These are phyloP conservation scores for Jackrogersella multiformis DNA, from an alignment of 495 filamentous ascomycete genomes.

Conservation along the genomic window DNA sequence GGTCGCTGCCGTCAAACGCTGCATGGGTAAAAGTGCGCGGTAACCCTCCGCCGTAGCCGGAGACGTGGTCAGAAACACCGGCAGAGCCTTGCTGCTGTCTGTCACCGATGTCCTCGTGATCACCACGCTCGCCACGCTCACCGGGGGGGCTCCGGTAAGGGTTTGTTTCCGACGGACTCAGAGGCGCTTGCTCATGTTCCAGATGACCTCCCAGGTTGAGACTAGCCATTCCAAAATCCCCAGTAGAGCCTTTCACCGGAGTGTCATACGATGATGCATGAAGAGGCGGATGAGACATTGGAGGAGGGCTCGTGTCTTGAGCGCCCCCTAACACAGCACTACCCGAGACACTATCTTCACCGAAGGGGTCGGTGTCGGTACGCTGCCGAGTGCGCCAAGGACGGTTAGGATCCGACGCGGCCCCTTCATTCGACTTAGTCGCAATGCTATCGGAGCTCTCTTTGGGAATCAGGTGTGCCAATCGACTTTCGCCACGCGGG, in stretches of 20 bases:
- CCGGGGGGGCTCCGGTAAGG: conserved; percentile 95
- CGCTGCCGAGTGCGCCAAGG: conserved; percentile 64
- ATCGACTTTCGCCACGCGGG: conserved; percentile 77
- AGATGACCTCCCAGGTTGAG: conserved; percentile 68
- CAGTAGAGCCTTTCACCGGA: conserved; percentile 64
- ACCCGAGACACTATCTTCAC: conserved; percentile 69
- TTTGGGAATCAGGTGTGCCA: conserved; percentile 84
- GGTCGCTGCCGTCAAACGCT: conserved; percentile 77
- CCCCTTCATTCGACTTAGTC: conserved; percentile 50
- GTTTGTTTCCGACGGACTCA: conserved; percentile 95
- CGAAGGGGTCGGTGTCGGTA: conserved; percentile 86
- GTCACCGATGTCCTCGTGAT: conserved; percentile 71
- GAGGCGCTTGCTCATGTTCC: conserved; percentile 59
- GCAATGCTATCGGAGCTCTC: conserved; percentile 74
- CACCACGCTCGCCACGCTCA: conserved; percentile 72
- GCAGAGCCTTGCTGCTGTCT: conserved; percentile 50
- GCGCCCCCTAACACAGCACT: conserved; percentile 83
- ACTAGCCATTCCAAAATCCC: conserved; percentile 84
- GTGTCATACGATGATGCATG: conserved; percentile 61
- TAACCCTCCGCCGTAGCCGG: conserved; percentile 55
- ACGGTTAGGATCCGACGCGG: conserved; percentile 47
- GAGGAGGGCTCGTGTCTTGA: conserved; percentile 74
- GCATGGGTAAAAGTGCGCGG: conserved; percentile 57
- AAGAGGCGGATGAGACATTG: conserved; percentile 50
- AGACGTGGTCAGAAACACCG: conserved; percentile 52